Conservation (phyloP, 2,329 filamentous ascomycete genomes). For the Xylariaceae sp. region DNA sequence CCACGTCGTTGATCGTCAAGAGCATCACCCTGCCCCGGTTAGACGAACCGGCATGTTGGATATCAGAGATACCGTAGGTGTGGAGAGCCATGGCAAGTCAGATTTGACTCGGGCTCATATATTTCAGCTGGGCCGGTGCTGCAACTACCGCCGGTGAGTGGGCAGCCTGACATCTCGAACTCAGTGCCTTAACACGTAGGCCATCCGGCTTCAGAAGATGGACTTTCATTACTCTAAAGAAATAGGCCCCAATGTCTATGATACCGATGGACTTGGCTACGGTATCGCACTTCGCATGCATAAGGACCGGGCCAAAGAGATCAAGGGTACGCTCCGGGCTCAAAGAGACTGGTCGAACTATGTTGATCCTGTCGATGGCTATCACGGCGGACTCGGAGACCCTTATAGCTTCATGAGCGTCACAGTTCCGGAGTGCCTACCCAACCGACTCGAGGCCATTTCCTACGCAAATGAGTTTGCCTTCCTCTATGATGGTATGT, state of each 20-base stretch:
- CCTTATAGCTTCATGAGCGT: conserved; percentile 35
- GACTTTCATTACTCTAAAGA: conserved; percentile 35
- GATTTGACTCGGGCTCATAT: too few relatives aligned
- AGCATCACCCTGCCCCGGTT: too few relatives aligned
- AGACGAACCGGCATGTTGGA: too few relatives aligned
- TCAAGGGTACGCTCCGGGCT: conserved; percentile 17
- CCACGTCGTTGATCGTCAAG: too few relatives aligned
- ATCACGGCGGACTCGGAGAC: conserved; percentile 35
- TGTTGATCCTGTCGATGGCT: conserved; percentile 33
- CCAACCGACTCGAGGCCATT: conserved; percentile 43
- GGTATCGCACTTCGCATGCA: conserved; percentile 33
- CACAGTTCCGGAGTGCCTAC: conserved; percentile 34
- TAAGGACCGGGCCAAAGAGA: conserved; percentile 30
- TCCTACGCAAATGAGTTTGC: conserved; percentile 45
- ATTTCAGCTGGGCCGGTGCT: too few relatives aligned
- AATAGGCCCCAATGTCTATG: conserved; percentile 31
- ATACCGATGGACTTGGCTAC: conserved; percentile 34
- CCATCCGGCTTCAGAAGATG: conserved; percentile 19
- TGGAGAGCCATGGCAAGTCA: too few relatives aligned
- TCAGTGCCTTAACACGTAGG: too few relatives aligned
- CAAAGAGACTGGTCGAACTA: conserved; percentile 41
- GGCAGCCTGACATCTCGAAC: too few relatives aligned
- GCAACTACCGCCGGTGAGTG: too few relatives aligned
- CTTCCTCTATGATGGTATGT: conserved; percentile 42
- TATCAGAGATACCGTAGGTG: too few relatives aligned